Percentiles rank a stretch among this genome's conserved stretches.
These are phyloP conservation scores for Podospora didyma DNA, from an alignment of 495 filamentous ascomycete genomes.

Conservation along the genomic window DNA sequence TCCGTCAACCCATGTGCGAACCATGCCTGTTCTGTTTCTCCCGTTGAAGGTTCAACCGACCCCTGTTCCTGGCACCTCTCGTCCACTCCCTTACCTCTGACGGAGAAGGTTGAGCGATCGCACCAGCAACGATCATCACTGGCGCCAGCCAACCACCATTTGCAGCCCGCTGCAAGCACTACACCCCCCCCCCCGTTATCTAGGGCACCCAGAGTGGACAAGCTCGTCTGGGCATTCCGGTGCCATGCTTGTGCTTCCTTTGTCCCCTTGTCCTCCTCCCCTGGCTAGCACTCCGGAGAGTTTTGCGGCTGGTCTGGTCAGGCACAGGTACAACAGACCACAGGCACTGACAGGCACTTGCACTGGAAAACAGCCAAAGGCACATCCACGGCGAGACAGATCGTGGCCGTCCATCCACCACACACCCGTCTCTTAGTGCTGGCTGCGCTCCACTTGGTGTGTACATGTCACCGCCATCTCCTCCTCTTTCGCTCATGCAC, in stretches of 20 bases:
- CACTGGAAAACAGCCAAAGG: too few relatives aligned
- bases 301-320: too few relatives aligned
- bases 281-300: neutral
- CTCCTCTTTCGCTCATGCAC: neutral
- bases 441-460: too few relatives aligned
- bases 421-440: too few relatives aligned
- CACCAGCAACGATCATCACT: constrained; percentile 3
- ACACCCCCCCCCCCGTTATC: too few relatives aligned
- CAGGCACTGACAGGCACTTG: too few relatives aligned
- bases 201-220: neutral
- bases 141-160: constrained; percentile 8
- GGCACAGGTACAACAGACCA: neutral
- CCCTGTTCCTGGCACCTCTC: constrained; percentile 15
- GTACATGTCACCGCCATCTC: neutral
- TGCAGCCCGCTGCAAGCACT: neutral
- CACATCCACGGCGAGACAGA: too few relatives aligned
- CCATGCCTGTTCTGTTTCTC: neutral
- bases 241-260: too few relatives aligned
- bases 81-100: too few relatives aligned
- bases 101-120: constrained; percentile 6
- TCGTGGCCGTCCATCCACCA: too few relatives aligned
- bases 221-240: too few relatives aligned
- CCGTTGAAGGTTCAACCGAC: constrained; percentile 1
- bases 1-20: neutral
- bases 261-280: too few relatives aligned